Base-by-base conservation (phyloP, 1,284 basidiomycete genomes). In the Vanrija humicola region DNA sequence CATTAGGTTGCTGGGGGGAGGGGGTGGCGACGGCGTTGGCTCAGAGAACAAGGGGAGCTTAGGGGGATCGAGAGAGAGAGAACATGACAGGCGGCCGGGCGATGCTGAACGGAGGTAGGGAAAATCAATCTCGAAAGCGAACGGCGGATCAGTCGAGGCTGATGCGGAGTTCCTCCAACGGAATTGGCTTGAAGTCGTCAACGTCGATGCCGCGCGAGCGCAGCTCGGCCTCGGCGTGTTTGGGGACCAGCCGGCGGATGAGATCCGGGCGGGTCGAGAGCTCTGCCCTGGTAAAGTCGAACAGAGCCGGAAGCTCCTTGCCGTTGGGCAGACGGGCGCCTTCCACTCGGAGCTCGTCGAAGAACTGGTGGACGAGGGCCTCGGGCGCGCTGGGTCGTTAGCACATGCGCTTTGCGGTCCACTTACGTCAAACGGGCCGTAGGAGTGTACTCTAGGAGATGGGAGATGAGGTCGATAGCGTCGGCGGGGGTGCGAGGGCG, bases 241-340 rank as follows among this genome's bases (percentile, higher is more conserved):
- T 80, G 52, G 95, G 95, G 52, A 98, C 92, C 47, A 98, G 85
- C 77, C 87, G 85, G 66, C 85, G 84, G 77, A 89, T 95, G 60
- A 98, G 80, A 75, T 98, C 95, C 50, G 96, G 95, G 65, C 94
- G 87, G 64, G 96, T 87, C 46, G 93, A 97, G 46, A 98, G 84
- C 79, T 98, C 95, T 80, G 98, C 94, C 65, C 88, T 86, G 59
- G 93, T 95, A 76, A 96, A 98, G 81, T 99, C 86, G 79, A 98
- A 98, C 62, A 99, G 80, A 52, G 84, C 83, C 3, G 95, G 95
- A 79, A 97, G 89, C 47, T 94, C 90, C 77, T 93, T 93, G 61
- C 95, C 95, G 70, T 95, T 97, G 14, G 94, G 93, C 88, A 99
- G 90, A 75, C 86, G 86, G 43, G 89, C 86, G 1, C 91, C 92